Percentiles rank a stretch among this genome's conserved stretches.
These are phyloP conservation scores for Pythium utonaiense DNA, from an alignment of 352 stramenopile genomes.

Conservation along the genomic window DNA sequence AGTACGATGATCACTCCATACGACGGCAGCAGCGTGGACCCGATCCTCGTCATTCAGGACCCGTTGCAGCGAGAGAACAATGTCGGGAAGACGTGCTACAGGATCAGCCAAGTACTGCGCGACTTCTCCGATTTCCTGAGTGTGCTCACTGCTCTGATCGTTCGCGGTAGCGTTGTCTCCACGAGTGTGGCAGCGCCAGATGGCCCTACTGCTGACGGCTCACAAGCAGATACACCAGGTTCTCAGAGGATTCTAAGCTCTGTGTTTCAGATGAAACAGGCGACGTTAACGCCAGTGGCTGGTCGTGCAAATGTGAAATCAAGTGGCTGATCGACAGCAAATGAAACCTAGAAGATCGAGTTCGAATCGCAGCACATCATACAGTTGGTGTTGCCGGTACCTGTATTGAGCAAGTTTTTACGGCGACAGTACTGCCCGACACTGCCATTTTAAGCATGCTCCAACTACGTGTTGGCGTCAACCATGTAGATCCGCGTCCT, in stretches of 20 bases:
- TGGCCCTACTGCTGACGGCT: background rate
- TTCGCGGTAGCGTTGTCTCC: conserved; percentile 71
- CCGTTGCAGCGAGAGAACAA: conserved; percentile 73
- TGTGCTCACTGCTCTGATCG: conserved; percentile 75
- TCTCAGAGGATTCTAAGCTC: conserved; percentile 18
- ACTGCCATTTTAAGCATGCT: too few species aligned
- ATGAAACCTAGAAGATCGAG: too few species aligned
- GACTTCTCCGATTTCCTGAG: conserved; percentile 84
- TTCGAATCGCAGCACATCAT: too few species aligned
- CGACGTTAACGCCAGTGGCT: background rate
- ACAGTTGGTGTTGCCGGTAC: too few species aligned
- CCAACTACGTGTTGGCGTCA: too few species aligned
- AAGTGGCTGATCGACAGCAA: too few species aligned
- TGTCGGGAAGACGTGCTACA: conserved; percentile 81
- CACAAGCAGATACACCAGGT: background rate
- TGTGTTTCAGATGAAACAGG: conserved; percentile 26
- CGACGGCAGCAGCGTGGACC: conserved; percentile 30
- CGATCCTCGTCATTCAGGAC: conserved; percentile 65
- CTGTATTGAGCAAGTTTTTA: too few species aligned
- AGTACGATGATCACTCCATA: background rate
- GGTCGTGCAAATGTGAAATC: too few species aligned
- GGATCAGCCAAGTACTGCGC: conserved; percentile 77
- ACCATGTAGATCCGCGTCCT: too few species aligned
- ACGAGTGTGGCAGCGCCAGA: conserved; percentile 25
- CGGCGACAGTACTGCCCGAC: too few species aligned